Evolutionary conservation across 495 filamentous ascomycete species (phyloP).

Genomic region (Aspergillus sparsus): DNA sequence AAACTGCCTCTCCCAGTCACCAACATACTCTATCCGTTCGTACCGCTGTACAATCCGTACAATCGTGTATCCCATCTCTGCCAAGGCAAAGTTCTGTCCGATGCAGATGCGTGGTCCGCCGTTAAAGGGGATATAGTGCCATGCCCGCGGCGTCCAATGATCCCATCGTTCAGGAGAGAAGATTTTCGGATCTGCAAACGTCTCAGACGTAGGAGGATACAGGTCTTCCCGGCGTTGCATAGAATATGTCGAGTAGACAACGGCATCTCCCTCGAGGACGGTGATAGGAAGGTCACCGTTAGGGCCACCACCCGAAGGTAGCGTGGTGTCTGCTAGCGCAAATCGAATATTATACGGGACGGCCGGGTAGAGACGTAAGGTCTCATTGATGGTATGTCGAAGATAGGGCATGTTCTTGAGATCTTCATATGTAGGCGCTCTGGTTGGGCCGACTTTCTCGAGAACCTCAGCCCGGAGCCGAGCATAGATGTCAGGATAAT

Average conservation of each 20-base stretch:
- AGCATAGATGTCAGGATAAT: slow-evolving; percentile 7
- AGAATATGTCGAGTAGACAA: slow-evolving; percentile 12
- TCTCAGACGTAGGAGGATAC: slow-evolving; percentile 10
- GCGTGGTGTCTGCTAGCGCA: slow-evolving; percentile 6
- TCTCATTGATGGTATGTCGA: slow-evolving; percentile 14
- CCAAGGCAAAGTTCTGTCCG: slow-evolving; percentile 17
- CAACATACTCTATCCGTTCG: slow-evolving; percentile 12
- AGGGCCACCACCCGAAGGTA: slow-evolving; percentile 9
- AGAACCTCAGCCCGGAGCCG: slow-evolving; percentile 7
- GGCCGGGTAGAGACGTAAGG: slow-evolving; percentile 11
- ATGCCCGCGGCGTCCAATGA: neutral
- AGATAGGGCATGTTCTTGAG: slow-evolving; percentile 15
- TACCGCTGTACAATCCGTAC: slow-evolving; percentile 14
- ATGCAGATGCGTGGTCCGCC: slow-evolving; percentile 17
- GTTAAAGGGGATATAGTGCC: slow-evolving; percentile 15
- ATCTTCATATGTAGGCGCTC: slow-evolving; percentile 10
- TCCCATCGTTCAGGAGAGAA: slow-evolving; percentile 16
- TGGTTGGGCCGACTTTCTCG: slow-evolving; percentile 4
- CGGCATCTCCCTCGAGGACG: slow-evolving; percentile 12
- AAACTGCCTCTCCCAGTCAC: slow-evolving; percentile 9
- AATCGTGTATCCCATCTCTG: slow-evolving; percentile 18
- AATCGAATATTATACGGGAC: slow-evolving; percentile 15
- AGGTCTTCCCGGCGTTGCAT: slow-evolving; percentile 15
- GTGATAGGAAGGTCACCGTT: slow-evolving; percentile 16
- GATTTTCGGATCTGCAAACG: slow-evolving; percentile 8